Evolutionary conservation across 805 yeast genomes (phyloP).

Genomic region (Suhomyces vadensis): DNA sequence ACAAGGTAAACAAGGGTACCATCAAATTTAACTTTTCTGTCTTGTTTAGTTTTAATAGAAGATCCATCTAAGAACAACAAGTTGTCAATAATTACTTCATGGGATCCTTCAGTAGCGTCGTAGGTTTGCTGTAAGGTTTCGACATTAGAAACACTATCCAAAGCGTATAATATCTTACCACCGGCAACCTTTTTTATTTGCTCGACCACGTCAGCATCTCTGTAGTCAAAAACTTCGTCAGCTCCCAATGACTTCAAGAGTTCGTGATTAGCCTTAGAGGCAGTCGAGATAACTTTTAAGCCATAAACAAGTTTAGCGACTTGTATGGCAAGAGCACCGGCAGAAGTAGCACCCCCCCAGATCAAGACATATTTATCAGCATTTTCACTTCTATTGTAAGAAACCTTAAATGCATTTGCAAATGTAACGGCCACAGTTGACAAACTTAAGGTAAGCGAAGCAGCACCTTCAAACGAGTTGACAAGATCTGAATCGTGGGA

Average conservation of each 20-base stretch:
- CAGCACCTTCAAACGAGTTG: conserved; percentile 16
- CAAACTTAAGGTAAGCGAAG: conserved; percentile 13
- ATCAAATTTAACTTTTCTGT: conserved; percentile 6
- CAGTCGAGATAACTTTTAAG: conserved; percentile 14
- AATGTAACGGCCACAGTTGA: conserved; percentile 11
- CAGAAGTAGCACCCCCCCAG: conserved; percentile 16
- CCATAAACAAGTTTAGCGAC: conserved; percentile 13
- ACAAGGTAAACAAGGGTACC: conserved; percentile 10
- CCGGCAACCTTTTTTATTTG: conserved; percentile 21
- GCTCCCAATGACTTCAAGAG: conserved; percentile 23
- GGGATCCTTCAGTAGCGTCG: conserved; percentile 30
- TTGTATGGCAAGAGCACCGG: conserved; percentile 13
- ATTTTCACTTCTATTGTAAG: conserved; percentile 7
- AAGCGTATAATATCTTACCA: conserved; percentile 24
- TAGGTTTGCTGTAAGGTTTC: conserved; percentile 26
- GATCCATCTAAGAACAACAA: conserved; percentile 1
- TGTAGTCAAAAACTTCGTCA: conserved; percentile 31
- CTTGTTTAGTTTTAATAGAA: conserved; percentile 4
- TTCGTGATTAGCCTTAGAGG: conserved; percentile 9
- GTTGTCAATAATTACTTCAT: conserved; percentile 14
- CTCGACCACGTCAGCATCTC: conserved; percentile 23
- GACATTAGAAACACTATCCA: conserved; percentile 25
- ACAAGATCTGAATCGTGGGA: conserved; percentile 2
- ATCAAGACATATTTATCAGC: conserved; percentile 23
- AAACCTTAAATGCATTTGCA: conserved; percentile 14